Base-by-base conservation (phyloP, 2,329 filamentous ascomycete genomes). In the Diaporthe vaccinii region DNA sequence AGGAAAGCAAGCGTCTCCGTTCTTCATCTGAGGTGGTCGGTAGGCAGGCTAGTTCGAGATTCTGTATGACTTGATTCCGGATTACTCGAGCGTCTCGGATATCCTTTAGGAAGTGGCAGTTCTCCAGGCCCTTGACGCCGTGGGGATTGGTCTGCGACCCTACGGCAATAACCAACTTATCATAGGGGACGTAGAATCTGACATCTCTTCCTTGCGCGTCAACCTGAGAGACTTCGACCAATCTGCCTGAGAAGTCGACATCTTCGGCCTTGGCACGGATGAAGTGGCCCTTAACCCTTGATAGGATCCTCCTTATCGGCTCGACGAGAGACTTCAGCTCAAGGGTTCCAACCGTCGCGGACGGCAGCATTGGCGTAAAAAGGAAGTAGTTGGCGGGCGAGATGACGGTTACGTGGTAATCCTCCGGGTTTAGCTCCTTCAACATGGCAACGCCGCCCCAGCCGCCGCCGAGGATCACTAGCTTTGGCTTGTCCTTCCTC, bases 291-390 rank as follows among this genome's bases (percentile, higher is more conserved):
- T 91, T 89, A 34, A 98, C 91, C 72, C 92, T 89, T 72, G 90
- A 86, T 28, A 98, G 87, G 79, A 99, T 97, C 65, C 94, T 91
- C 77, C 97, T 91, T 76, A 99, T 94, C 0, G 97, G 97, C 84
- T 99, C 97, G 55, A 98, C 95, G 75, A 99, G 87, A 68, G 95
- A 98, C 78, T 96, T 90, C 80, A 98, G 87, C 82, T 98, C 96
- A 44, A 99, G 87, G 0, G 97, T 99, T 17, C 97, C 97, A 8
- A 99, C 97, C 0, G 97, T 99, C 10, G 97, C 97, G 46, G 95
- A 98, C 2, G 97, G 97, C 58, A 99, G 88, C 96, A 99, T 98
- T 0, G 97, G 97, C 2, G 97, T 99, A 84, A 99, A 99, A 44
- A 99, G 86, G 85, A 99, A 99, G 86, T 98, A 98, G 81, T 98